These are phyloP conservation scores for Annulohypoxylon truncatum DNA, from an alignment of 2,329 filamentous ascomycete species.

Conservation along the genomic window DNA sequence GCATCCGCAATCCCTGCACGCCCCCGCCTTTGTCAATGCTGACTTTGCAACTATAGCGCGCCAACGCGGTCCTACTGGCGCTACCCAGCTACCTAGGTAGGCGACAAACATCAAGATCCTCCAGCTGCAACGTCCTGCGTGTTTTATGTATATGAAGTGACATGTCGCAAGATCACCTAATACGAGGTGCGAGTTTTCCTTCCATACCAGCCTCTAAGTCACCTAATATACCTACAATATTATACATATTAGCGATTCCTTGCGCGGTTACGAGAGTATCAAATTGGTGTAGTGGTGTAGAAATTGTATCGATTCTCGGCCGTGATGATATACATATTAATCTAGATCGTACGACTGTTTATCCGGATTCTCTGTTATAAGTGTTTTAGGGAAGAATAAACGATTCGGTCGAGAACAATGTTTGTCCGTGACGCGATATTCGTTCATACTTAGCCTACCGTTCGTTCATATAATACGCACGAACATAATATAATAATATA, in stretches of 20 bases:
- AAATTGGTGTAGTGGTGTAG: background rate
- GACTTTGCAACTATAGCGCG: slow-evolving; percentile 34
- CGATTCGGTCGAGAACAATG: background rate
- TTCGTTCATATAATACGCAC: background rate
- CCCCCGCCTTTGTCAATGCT: slow-evolving; percentile 52
- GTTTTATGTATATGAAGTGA: slow-evolving; percentile 17
- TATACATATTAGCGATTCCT: background rate
- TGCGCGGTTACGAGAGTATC: background rate
- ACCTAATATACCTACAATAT: too few species aligned
- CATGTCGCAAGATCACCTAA: slow-evolving; percentile 12
- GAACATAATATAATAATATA: background rate
- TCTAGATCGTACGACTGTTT: background rate
- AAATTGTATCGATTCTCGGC: background rate
- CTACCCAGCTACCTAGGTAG: background rate
- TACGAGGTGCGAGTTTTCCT: slow-evolving; percentile 1
- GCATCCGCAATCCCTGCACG: slow-evolving; percentile 37
- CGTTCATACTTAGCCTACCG: background rate
- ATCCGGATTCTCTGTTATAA: background rate
- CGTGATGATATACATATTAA: background rate
- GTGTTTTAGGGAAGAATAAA: background rate
- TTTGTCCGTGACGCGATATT: background rate
- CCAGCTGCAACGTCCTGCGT: slow-evolving; percentile 16
- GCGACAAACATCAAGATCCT: slow-evolving; percentile 14
- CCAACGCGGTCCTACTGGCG: background rate
- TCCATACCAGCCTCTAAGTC: too few species aligned